Evolutionary conservation across 2,329 filamentous ascomycete genomes (phyloP).

Genomic region (Fusarium temperatum): DNA sequence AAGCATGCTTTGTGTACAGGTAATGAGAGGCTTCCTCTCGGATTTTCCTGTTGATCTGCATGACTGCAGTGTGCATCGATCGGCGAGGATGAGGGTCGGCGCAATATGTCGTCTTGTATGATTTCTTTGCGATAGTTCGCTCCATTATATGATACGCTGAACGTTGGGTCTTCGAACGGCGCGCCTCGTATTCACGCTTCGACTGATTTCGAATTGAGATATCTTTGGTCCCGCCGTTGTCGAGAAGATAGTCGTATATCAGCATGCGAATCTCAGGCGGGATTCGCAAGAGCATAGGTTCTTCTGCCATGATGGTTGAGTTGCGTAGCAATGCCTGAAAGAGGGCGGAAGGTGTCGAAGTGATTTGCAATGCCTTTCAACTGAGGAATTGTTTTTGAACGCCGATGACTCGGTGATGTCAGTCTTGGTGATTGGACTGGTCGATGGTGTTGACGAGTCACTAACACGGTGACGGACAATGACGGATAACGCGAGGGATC

Average conservation of each 20-base stretch:
- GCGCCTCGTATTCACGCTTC: conserved; percentile 34
- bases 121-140: conserved; percentile 51
- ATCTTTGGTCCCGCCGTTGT: conserved; percentile 49
- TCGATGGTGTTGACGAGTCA: conserved; percentile 12
- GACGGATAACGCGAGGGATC: conserved; percentile 11
- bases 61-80: conserved; percentile 54
- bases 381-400: not conserved
- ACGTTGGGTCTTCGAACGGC: conserved; percentile 38
- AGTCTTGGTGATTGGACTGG: conserved; percentile 13
- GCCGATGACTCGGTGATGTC: conserved; percentile 11
- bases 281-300: conserved; percentile 45
- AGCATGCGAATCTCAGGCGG: conserved; percentile 55
- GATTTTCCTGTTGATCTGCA: conserved; percentile 57
- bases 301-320: conserved; percentile 27
- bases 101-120: conserved; percentile 63
- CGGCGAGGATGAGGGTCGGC: conserved; percentile 30
- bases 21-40: conserved; percentile 65
- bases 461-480: conserved; percentile 19
- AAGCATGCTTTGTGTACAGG: conserved; percentile 64
- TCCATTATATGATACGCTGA: conserved; percentile 55
- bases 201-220: conserved; percentile 54
- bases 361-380: not conserved
- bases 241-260: conserved; percentile 56
- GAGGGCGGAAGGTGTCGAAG: not conserved
- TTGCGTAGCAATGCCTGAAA: not conserved